Percentiles rank a stretch among this genome's conserved stretches.
phyloP scores from a whole-genome alignment of 2,329 filamentous ascomycete genomes.

The Aspergillus quadrilineatus region DNA sequence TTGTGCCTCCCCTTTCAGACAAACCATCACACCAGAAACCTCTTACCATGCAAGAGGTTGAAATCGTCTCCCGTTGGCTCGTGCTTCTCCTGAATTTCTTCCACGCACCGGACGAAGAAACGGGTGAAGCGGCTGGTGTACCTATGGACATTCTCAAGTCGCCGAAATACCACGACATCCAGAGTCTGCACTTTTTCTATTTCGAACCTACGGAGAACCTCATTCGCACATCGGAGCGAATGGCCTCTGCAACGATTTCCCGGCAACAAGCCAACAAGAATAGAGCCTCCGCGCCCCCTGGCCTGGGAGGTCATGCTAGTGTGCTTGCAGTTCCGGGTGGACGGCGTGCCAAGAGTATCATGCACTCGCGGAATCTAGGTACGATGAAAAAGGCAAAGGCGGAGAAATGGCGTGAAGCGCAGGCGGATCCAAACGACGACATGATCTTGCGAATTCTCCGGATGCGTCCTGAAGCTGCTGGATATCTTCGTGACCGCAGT shows the following conservation, averaged over 20 bases:
- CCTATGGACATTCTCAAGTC: slow-evolving; percentile 90
- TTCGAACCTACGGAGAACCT: slow-evolving; percentile 88
- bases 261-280: slow-evolving; percentile 69
- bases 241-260: slow-evolving; percentile 82
- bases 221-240: slow-evolving; percentile 91
- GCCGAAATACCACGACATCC: slow-evolving; percentile 96
- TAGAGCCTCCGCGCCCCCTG: slow-evolving; percentile 68
- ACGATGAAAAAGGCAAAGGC: slow-evolving; percentile 96
- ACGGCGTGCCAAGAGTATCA: slow-evolving; percentile 67
- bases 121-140: slow-evolving; percentile 79
- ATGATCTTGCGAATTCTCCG: slow-evolving; percentile 94
- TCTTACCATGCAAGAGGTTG: slow-evolving; percentile 81
- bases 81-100: slow-evolving; percentile 91
- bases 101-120: slow-evolving; percentile 83
- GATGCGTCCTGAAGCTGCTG: slow-evolving; percentile 87
- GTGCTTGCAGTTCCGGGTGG: slow-evolving; percentile 51
- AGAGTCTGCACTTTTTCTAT: slow-evolving; percentile 98
- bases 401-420: slow-evolving; percentile 90
- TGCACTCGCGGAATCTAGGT: slow-evolving; percentile 90
- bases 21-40: slow-evolving; percentile 85
- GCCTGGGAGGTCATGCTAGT: slow-evolving; percentile 40
- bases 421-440: slow-evolving; percentile 95
- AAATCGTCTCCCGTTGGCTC: slow-evolving; percentile 94
- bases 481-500: slow-evolving; percentile 85
- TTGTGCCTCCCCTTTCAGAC: slow-evolving; percentile 92